A percentile compares a stretch with the other conserved stretches of the same genome.
Conservation (phyloP, 2,329 filamentous ascomycete genomes). For the Xylaria sp. region DNA sequence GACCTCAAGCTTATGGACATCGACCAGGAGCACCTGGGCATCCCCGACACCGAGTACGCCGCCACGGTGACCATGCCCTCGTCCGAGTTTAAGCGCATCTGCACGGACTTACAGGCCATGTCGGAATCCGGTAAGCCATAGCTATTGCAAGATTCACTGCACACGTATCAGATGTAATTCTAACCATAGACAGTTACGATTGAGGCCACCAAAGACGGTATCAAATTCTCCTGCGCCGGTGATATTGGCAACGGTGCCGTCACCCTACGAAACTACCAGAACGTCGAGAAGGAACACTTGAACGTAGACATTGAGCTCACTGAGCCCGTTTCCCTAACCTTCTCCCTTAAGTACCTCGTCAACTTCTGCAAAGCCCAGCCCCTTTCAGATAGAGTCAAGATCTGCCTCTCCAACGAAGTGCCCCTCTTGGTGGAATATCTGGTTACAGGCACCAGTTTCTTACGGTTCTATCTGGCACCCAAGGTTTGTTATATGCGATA, state of each 20-base stretch:
- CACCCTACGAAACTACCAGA: slow-evolving; percentile 86
- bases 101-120: slow-evolving; percentile 87
- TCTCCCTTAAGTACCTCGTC: slow-evolving; percentile 98
- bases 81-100: slow-evolving; percentile 92
- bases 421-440: slow-evolving; percentile 94
- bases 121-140: slow-evolving; percentile 86
- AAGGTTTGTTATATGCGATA: slow-evolving; percentile 73
- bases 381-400: slow-evolving; percentile 83
- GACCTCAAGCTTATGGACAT: slow-evolving; percentile 99
- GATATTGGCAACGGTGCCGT: slow-evolving; percentile 97
- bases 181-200: slow-evolving; percentile 75
- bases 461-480: slow-evolving; percentile 97
- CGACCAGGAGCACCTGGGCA: slow-evolving; percentile 98
- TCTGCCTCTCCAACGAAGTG: slow-evolving; percentile 95
- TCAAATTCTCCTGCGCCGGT: slow-evolving; percentile 92
- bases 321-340: slow-evolving; percentile 93
- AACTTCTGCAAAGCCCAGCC: slow-evolving; percentile 99
- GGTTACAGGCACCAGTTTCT: slow-evolving; percentile 81
- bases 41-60: slow-evolving; percentile 98
- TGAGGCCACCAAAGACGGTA: slow-evolving; percentile 94
- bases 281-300: slow-evolving; percentile 86
- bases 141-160: neutral
- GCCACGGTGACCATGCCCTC: slow-evolving; percentile 91
- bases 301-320: slow-evolving; percentile 90
- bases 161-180: neutral